phyloP scores from a whole-genome alignment of 1,284 basidiomycete genomes.

The Exobasidium cylindrosporum region DNA sequence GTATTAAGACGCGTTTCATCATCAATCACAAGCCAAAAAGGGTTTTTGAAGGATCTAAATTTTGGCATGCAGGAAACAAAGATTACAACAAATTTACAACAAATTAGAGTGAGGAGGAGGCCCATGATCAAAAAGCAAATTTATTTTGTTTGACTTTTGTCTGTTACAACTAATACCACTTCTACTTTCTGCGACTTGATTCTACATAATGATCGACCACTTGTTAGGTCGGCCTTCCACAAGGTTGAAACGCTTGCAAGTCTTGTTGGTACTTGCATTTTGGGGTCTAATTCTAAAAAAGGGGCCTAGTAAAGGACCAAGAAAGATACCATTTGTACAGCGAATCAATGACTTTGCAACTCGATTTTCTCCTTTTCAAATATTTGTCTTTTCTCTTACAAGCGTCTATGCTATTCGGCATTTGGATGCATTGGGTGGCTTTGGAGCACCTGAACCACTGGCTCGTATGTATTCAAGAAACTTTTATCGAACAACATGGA shows the following conservation, averaged over 20 bases:
- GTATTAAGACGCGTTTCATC: too few relatives aligned
- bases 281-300: conserved; percentile 33
- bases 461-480: conserved; percentile 76
- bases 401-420: conserved; percentile 79
- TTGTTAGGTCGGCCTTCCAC: conserved; percentile 48
- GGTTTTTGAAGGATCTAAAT: too few relatives aligned
- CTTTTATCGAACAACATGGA: conserved; percentile 96
- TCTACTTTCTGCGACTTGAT: not conserved
- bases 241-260: conserved; percentile 39
- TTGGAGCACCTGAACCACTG: conserved; percentile 87
- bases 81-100: too few relatives aligned
- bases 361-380: conserved; percentile 89
- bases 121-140: too few relatives aligned
- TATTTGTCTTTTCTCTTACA: conserved; percentile 80
- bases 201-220: conserved; percentile 41
- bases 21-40: too few relatives aligned
- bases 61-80: too few relatives aligned
- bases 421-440: conserved; percentile 79
- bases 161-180: too few relatives aligned
- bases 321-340: conserved; percentile 21
- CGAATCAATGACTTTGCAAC: conserved; percentile 58
- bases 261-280: conserved; percentile 39
- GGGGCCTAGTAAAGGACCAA: conserved; percentile 34
- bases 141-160: too few relatives aligned
- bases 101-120: too few relatives aligned